Base-by-base conservation (phyloP, 805 yeast species). In the Ascoidea tarda region DNA sequence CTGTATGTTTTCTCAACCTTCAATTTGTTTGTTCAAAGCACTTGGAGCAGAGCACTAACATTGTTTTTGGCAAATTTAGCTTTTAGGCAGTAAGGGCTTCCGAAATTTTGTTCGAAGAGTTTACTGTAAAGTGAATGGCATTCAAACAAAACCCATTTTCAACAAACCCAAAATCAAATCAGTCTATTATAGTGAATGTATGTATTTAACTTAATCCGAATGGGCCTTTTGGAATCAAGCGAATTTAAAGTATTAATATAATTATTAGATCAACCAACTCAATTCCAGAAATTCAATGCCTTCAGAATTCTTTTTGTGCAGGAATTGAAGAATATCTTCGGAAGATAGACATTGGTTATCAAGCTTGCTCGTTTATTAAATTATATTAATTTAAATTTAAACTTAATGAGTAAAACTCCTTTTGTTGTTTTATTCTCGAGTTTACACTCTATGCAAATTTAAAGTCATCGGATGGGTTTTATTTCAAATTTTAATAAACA, bases 41-140 rank as follows among this genome's bases (percentile, higher is more conserved):
- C 44, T 8, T 10, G 8, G 14, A 38, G 8, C 44, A 38, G 2
- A 38, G 2, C 2, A 38, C 4, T 38, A 38, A 38, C 4, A 38
- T 10, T 8, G 14, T 38, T 4, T 38, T 38, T 38, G 14, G 14
- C 14, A 38, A 38, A 38, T 10, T 38, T 54, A 69, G 68, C 68
- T 85, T 12, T 71, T 84, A 64, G 69, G 69, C 49, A 81, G 87
- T 8, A 75, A 73, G 2, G 69, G 75, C 0, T 85, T 85, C 59
- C 79, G 83, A 58, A 67, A 75, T 32, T 77, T 82, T 69, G 95
- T 84, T 4, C 68, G 79, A 46, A 66, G 70, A 10, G 68, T 85
- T 1, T 84, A 84, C 60, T 83, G 84, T 46, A 73, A 72, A 53
- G 73, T 85, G 42, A 85, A 85, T 55, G 49, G 45, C 47, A 46